These are phyloP conservation scores for Ustilago crameri DNA, from an alignment of 1,284 basidiomycete genomes.

Conservation along the genomic window DNA sequence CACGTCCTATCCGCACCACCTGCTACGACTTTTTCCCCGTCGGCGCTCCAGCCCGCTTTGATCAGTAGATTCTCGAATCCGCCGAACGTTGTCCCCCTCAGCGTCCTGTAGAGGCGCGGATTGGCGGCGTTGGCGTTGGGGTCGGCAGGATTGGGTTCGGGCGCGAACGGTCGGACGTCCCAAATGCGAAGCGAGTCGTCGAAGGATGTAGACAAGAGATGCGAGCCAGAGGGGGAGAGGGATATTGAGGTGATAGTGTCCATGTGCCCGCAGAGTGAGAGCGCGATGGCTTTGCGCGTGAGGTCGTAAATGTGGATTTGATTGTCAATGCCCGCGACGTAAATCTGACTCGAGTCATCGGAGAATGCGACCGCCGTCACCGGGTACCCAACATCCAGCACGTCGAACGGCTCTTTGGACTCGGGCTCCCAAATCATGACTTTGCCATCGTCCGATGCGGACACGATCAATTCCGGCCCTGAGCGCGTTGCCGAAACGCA, in stretches of 20 bases:
- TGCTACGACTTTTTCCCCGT: constrained; percentile 58
- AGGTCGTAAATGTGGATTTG: constrained; percentile 66
- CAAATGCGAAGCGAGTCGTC: constrained; percentile 66
- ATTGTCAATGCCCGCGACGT: constrained; percentile 67
- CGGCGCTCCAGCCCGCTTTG: constrained; percentile 55
- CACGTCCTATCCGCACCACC: constrained; percentile 65
- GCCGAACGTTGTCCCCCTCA: constrained; percentile 59
- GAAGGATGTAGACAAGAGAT: constrained; percentile 59
- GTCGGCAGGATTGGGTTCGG: constrained; percentile 52
- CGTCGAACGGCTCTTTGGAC: constrained; percentile 54
- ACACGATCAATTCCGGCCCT: constrained; percentile 53
- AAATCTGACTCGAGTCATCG: constrained; percentile 64
- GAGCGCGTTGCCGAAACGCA: constrained; percentile 55
- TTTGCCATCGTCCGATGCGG: constrained; percentile 64
- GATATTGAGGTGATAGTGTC: constrained; percentile 60
- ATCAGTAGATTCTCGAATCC: constrained; percentile 64
- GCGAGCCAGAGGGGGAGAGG: constrained; percentile 63
- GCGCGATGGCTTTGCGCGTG: constrained; percentile 50
- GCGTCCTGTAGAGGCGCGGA: constrained; percentile 59
- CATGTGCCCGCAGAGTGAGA: constrained; percentile 56
- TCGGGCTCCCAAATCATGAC: constrained; percentile 65
- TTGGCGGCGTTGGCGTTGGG: constrained; percentile 23
- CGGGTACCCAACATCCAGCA: constrained; percentile 64
- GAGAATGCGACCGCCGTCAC: constrained; percentile 66
- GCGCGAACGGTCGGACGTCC: constrained; percentile 68